Evolutionary conservation across 73 alveolate genomes (phyloP).

Genomic region (Paramecium biaurelia): DNA sequence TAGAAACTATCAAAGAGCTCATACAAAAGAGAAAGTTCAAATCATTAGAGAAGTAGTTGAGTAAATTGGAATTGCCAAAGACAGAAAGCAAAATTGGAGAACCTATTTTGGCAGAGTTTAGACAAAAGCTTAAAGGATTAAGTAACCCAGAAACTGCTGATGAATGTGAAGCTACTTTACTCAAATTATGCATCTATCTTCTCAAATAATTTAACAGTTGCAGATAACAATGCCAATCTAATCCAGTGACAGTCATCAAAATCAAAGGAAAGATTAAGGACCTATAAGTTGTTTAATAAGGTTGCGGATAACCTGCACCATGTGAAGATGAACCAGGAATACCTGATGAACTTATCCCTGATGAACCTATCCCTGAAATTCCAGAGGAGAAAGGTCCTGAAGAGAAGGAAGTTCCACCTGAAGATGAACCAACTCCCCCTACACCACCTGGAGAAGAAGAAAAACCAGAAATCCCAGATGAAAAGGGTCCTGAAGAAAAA

Average conservation of each 20-base stretch:
- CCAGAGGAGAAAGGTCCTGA: conserved; percentile 12
- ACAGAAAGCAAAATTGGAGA: conserved; percentile 16
- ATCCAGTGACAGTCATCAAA: conserved; percentile 47
- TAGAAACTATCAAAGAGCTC: not conserved
- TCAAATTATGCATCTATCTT: conserved; percentile 42
- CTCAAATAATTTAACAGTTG: conserved; percentile 35
- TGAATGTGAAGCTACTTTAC: conserved; percentile 44
- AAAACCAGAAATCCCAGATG: not conserved
- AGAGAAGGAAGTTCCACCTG: not conserved
- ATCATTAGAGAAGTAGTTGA: not conserved
- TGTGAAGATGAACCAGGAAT: conserved; percentile 41
- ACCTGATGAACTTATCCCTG: conserved; percentile 5
- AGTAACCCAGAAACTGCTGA: conserved; percentile 19
- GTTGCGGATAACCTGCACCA: conserved; percentile 28
- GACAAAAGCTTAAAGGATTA: not conserved
- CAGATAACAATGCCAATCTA: conserved; percentile 31
- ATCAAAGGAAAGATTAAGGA: conserved; percentile 56
- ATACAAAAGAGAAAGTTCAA: conserved; percentile 4
- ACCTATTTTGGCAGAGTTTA: conserved; percentile 48
- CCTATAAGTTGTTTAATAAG: conserved; percentile 36
- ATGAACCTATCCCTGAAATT: not conserved
- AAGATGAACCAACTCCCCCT: not conserved
- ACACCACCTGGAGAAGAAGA: conserved; percentile 1
- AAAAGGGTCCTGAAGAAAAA: not conserved
- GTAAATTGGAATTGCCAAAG: not conserved